These are phyloP conservation scores for Kockiozyma suomiensis DNA, from an alignment of 805 yeast species.

Conservation along the genomic window DNA sequence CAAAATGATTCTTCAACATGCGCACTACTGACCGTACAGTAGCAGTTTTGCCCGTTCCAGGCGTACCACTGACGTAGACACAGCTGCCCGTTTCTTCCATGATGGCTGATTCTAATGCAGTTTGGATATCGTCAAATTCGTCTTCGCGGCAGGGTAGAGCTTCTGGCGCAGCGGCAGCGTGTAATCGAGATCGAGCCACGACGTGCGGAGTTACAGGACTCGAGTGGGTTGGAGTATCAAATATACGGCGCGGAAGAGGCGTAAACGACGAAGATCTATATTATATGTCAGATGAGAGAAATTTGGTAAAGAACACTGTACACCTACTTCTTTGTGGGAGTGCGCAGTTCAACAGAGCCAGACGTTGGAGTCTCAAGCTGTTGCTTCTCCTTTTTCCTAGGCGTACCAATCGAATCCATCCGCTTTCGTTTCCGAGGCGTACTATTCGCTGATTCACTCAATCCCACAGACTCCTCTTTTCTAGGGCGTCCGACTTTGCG, in stretches of 20 bases:
- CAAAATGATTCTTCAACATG: conserved; percentile 55
- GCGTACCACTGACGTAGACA: conserved; percentile 91
- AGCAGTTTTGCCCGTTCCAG: conserved; percentile 97
- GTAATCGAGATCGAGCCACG: conserved; percentile 41
- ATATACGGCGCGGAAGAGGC: conserved; percentile 32
- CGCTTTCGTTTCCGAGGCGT: conserved; percentile 7
- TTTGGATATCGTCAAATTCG: conserved; percentile 72
- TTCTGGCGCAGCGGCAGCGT: conserved; percentile 47
- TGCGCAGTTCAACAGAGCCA: no score
- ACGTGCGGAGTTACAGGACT: conserved; percentile 32
- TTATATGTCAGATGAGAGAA: background rate
- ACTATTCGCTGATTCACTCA: no score
- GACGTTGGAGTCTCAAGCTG: background rate
- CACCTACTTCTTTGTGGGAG: background rate
- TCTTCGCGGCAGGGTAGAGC: conserved; percentile 83
- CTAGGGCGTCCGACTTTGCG: background rate
- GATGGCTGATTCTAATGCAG: conserved; percentile 71
- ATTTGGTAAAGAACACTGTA: background rate
- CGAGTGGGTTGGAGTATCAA: conserved; percentile 14
- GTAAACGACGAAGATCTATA: conserved; percentile 12
- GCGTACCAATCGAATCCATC: background rate
- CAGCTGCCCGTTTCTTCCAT: conserved; percentile 75
- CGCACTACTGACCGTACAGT: conserved; percentile 84
- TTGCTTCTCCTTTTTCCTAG: conserved; percentile 4
- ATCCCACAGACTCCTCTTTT: background rate